phyloP scores from a whole-genome alignment of 208 protist genomes.

The Trypanosoma avium region DNA sequence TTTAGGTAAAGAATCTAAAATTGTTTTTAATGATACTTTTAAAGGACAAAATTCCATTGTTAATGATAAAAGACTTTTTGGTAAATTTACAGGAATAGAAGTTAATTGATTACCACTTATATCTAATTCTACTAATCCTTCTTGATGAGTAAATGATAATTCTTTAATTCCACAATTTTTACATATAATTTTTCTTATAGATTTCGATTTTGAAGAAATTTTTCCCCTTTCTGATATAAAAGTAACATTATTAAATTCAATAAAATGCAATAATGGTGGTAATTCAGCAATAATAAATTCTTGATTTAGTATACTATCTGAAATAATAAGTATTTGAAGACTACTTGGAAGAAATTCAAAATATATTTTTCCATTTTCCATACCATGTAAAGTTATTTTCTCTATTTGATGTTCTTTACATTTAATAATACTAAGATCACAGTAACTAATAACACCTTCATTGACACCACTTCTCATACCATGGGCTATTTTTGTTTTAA shows the following conservation, averaged over 20 bases:
- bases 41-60: neutral
- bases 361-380: slow-evolving; percentile 10
- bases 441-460: neutral
- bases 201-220: neutral
- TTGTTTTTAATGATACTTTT: neutral
- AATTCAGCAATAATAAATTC: neutral
- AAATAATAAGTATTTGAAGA: neutral
- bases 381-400: neutral
- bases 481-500: neutral
- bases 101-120: slow-evolving; percentile 6
- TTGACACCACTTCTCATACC: neutral
- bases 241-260: neutral
- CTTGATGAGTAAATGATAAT: neutral
- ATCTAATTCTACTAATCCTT: neutral
- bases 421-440: slow-evolving; percentile 11
- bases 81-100: neutral
- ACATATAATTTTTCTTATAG: slow-evolving; percentile 4
- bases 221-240: neutral
- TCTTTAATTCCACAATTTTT: slow-evolving; percentile 3
- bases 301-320: slow-evolving; percentile 11
- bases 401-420: neutral
- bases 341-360: slow-evolving; percentile 8
- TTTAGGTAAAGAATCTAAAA: neutral
- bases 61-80: neutral
- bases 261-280: neutral